Base-by-base conservation (phyloP, 2,329 filamentous ascomycete genomes). In the Talaromyces islandicus region DNA sequence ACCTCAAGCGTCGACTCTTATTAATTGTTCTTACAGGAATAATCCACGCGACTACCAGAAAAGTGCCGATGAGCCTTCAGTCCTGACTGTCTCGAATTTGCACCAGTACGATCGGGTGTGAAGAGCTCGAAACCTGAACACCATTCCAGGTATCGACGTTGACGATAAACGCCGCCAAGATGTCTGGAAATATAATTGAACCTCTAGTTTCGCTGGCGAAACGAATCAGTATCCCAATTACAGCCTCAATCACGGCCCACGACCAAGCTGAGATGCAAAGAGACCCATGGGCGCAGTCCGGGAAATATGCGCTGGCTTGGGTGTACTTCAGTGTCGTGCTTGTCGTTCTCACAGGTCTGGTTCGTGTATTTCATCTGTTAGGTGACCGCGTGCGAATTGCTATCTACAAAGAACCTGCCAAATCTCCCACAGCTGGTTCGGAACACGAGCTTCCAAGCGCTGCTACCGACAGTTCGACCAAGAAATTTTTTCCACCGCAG, bases 321-420 rank as follows among this genome's bases (percentile, higher is more conserved):
- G 91, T 93, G 14, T 96, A 95, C 75, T 95, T 96, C 69, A 87
- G 89, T 57, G 74, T 95, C 54, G 85, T 87, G 56, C 74, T 97
- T 62, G 81, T 92, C 64, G 82, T 83, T 29, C 68, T 85, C 58
- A 86, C 92, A 4, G 77, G 89, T 11, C 69, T 88, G 11, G 80
- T 93, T 70, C 86, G 91, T 65, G 82, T 90, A 70, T 96, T 92
- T 81, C 89, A 96, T 74, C 87, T 89, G 66, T 96, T 91, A 88
- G 91, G 92, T 67, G 92, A 97, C 79, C 95, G 94, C 78, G 91
- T 96, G 65, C 86, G 92, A 66, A 90, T 92, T 66, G 92, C 91
- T 64, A 85, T 94, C 62, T 90, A 94, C 78, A 93, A 95, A 77
- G 88, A 94, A 70, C 86, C 91, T 71, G 82, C 90, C 69, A 82